Conservation (phyloP, 176 grass and related monocot genomes). For the bread wheat (Triticum aestivum) region IWGSC_CS_RefSeq_v2.1 NC_057806.1:116415201-116415700, state of each 20-base stretch:
- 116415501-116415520: neutral
- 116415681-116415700: conserved; percentile 29
- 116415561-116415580: conserved; percentile 51
- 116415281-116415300: conserved; percentile 50
- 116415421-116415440: conserved; percentile 13
- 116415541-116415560: conserved; percentile 42
- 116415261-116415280: conserved; percentile 37
- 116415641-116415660: conserved; percentile 39
- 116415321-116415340: conserved; percentile 17
- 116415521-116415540: conserved; percentile 70
- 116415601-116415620: conserved; percentile 72
- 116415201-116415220: conserved; percentile 10
- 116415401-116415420: neutral
- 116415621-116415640: conserved; percentile 61
- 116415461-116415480: conserved; percentile 39
- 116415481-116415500: conserved; percentile 12
- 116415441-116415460: neutral
- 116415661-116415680: conserved; percentile 67
- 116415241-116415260: neutral
- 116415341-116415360: conserved; percentile 29
- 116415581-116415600: conserved; percentile 29
- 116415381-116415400: conserved; percentile 67
- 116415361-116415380: conserved; percentile 51
- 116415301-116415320: conserved; percentile 47
- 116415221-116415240: neutral